Base-by-base conservation (phyloP, 2,329 filamentous ascomycete genomes). In the Xylaria sp. region DNA sequence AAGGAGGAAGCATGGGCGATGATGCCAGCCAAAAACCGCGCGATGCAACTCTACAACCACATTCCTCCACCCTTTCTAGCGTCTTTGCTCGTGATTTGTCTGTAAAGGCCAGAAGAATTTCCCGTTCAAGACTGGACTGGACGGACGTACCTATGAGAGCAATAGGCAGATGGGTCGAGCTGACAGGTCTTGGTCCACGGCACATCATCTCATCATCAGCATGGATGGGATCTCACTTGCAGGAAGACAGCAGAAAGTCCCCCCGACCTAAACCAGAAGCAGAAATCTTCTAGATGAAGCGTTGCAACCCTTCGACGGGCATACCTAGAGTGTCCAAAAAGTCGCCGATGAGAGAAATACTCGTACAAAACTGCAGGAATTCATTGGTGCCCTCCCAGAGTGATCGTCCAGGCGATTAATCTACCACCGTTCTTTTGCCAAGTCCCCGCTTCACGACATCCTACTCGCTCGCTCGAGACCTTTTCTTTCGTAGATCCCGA, bases 281-380 rank as follows among this genome's bases (percentile, higher is more conserved):
- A 64, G 65, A 63, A 65, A 63, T 46, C 59, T 64, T 66, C 63
- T 65, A 66, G 61, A 68, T 64, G 62, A 54, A 54, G 54, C 55
- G 34, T 54, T 52, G 47, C 52, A 55, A 56, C 59, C 44, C 57
- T 42, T 61, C 56, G 44, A 57, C 7, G 19, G 35, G 18, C 44
- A 58, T 13, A 30, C 23, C 23, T 30, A 30, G 23, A 30, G 23
- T 42, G n/a, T 23, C 42, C 19, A 18, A 42, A 42, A 42, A 42
- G 37, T 30, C 23, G 23, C 23, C 23, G 23, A 30, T 5, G 23
- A 30, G 23, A 5, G 23, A 6, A 16, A 16, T 16, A 16, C 16
- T 16, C 16, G 16, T 16, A 16, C 16, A 16, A 1, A 16, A 16
- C 16, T 16, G 16, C 16, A 16, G 4, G 1, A 5, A 30, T 30